A percentile compares a stretch with the other conserved stretches of the same genome.
These are phyloP conservation scores for Corylus heterophylla DNA, from an alignment of 306 rosid species.

Conservation along the genomic window DNA sequence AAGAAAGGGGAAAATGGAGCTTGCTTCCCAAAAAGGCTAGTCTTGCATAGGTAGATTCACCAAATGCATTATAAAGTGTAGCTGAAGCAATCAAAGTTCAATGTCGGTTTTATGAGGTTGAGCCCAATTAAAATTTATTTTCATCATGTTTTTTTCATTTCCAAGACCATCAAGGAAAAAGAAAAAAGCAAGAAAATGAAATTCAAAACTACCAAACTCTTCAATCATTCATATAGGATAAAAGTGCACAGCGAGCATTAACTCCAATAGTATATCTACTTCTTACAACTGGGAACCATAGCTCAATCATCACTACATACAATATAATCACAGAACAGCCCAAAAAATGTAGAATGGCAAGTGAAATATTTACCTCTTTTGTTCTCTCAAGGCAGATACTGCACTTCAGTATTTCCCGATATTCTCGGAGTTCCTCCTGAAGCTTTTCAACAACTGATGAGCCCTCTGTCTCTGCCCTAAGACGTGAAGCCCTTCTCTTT, in stretches of 20 bases:
- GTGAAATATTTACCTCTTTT: conserved; percentile 62
- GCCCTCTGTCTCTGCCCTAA: conserved; percentile 68
- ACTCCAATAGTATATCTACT: neutral
- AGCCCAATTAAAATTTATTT: too few relatives aligned
- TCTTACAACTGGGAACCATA: neutral
- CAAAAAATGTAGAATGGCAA: neutral
- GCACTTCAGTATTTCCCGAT: conserved; percentile 84
- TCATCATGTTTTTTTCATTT: too few relatives aligned
- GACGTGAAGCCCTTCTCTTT: conserved; percentile 58
- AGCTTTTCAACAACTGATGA: conserved; percentile 72
- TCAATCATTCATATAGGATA: neutral
- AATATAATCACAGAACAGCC: neutral
- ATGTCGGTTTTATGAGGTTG: neutral
- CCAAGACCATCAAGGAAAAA: neutral
- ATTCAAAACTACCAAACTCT: neutral
- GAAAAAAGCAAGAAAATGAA: neutral
- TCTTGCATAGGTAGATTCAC: neutral
- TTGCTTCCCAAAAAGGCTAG: neutral
- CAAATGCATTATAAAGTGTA: neutral
- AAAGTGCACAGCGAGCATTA: neutral
- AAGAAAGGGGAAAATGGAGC: neutral
- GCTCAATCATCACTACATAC: neutral
- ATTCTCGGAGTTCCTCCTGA: conserved; percentile 82
- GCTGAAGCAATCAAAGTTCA: neutral
- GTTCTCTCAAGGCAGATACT: conserved; percentile 78